A percentile compares a stretch with the other conserved stretches of the same genome.
These are phyloP conservation scores for Pyrenochaeta sp. DNA, from an alignment of 2,329 filamentous ascomycete genomes.

Conservation along the genomic window DNA sequence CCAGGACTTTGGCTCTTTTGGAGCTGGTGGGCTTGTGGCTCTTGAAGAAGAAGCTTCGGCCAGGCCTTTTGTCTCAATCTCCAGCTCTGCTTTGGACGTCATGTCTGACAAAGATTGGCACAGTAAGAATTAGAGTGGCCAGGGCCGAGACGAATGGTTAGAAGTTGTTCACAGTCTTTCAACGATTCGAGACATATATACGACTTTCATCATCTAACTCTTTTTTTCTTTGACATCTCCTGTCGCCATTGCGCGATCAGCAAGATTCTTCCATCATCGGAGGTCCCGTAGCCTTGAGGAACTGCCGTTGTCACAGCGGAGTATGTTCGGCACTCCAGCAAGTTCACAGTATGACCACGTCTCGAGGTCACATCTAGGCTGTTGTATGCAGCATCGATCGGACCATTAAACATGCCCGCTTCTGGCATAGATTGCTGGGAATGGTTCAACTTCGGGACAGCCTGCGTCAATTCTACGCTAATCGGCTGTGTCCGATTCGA, in stretches of 20 bases:
- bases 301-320: background rate
- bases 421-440: background rate
- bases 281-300: background rate
- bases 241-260: conserved; percentile 15
- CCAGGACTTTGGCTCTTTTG: conserved; percentile 6
- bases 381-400: background rate
- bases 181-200: background rate
- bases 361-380: background rate
- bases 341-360: background rate
- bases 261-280: conserved; percentile 18
- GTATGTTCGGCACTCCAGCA: background rate
- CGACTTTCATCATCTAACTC: background rate
- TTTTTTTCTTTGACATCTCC: background rate
- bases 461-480: background rate
- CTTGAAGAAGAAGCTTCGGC: conserved; percentile 12
- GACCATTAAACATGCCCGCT: background rate
- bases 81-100: conserved; percentile 8
- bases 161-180: too few species aligned
- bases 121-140: background rate
- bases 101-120: conserved; percentile 3
- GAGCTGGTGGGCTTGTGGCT: conserved; percentile 4
- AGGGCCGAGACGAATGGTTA: background rate
- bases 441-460: background rate
- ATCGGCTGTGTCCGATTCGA: conserved; percentile 5
- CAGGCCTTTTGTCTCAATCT: conserved; percentile 5